Base-by-base conservation (phyloP, 2,329 filamentous ascomycete genomes). In the Fusarium nygamai region DNA sequence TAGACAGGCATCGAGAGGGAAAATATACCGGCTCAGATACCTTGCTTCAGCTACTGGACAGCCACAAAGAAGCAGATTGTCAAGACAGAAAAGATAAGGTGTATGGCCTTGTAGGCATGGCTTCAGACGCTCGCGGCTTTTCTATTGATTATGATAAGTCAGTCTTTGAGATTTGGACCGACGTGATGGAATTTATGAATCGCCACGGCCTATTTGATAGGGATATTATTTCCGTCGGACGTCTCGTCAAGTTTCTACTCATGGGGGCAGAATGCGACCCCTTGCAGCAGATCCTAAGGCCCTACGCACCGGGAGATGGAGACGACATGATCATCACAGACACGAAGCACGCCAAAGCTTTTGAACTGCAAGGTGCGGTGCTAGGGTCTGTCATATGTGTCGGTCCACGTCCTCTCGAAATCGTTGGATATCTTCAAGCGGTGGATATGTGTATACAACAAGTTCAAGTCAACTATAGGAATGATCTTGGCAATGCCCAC, bases 171-270 rank as follows among this genome's bases (percentile, higher is more conserved):
- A 47, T 47, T 3, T 63, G 51, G 61, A 47, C 27, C 4, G 51
- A 59, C 1, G 51, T 47, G 3, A 63, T 63, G 51, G 51, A 59
- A 14, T 63, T 59, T 1, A 58, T 63, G 51, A 63, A 63, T 5
- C 8, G 0, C 1, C 7, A n/a, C 6, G 0, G 6, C 17, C 8
- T 63, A 6, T 63, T 10, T 2, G 0, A 19, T 7, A 1, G 8
- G 1, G 61, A 63, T 7, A 12, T 47, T 3, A 10, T 39, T 0
- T 12, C 1, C 0, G 11, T 59, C 2, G 61, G 51, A 5, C 0
- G 19, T 3, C 61, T 63, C 1, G 27, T 63, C 13, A 63, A 47
- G 2, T 46, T 6, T 9, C 5, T 59, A 8, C 27, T 63, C 1
- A 59, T 59, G 41, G 61, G 50, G 2, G 13, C 12, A 2, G 22